Percentiles rank a stretch among this genome's conserved stretches.
phyloP scores from a whole-genome alignment of 805 yeast species.

The Grigorovia humatica region DNA sequence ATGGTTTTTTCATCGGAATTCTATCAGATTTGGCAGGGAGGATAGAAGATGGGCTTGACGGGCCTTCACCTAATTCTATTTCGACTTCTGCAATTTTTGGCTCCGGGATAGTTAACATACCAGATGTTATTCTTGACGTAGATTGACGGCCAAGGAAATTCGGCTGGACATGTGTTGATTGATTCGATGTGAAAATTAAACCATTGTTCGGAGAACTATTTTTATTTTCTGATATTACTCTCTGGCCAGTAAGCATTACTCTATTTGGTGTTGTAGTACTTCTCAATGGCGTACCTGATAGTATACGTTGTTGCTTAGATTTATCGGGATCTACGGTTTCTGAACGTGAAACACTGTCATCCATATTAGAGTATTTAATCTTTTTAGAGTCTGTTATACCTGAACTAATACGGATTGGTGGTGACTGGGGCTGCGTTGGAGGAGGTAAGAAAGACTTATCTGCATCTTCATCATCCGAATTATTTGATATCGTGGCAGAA shows the following conservation, averaged over 20 bases:
- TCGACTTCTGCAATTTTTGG: slow-evolving; percentile 34
- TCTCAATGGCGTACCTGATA: slow-evolving; percentile 26
- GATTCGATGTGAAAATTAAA: slow-evolving; percentile 8
- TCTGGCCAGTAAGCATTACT: slow-evolving; percentile 15
- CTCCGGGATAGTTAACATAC: slow-evolving; percentile 36
- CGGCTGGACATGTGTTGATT: slow-evolving; percentile 1
- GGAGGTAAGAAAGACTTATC: slow-evolving; percentile 30
- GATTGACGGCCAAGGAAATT: slow-evolving; percentile 7
- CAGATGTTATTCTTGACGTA: slow-evolving; percentile 33
- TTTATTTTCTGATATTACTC: slow-evolving; percentile 20
- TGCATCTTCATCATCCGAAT: slow-evolving; percentile 26
- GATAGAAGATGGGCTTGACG: slow-evolving; percentile 28
- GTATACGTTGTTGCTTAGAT: slow-evolving; percentile 26
- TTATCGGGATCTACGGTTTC: slow-evolving; percentile 31
- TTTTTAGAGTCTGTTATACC: slow-evolving; percentile 25
- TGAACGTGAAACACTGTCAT: slow-evolving; percentile 31
- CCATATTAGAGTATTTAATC: slow-evolving; percentile 23
- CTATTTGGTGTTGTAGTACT: slow-evolving; percentile 22
- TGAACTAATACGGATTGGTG: slow-evolving; percentile 30
- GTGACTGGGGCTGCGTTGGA: slow-evolving; percentile 30
- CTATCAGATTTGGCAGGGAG: slow-evolving; percentile 26
- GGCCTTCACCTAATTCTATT: slow-evolving; percentile 31
- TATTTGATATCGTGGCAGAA: slow-evolving; percentile 15
- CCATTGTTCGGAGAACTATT: slow-evolving; percentile 9
- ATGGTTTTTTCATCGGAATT: slow-evolving; percentile 29